Evolutionary conservation across 495 filamentous ascomycete genomes (phyloP), one percentile per base, ranked within the genome.

Genomic region (Talaromyces trachyspermus): DNA sequence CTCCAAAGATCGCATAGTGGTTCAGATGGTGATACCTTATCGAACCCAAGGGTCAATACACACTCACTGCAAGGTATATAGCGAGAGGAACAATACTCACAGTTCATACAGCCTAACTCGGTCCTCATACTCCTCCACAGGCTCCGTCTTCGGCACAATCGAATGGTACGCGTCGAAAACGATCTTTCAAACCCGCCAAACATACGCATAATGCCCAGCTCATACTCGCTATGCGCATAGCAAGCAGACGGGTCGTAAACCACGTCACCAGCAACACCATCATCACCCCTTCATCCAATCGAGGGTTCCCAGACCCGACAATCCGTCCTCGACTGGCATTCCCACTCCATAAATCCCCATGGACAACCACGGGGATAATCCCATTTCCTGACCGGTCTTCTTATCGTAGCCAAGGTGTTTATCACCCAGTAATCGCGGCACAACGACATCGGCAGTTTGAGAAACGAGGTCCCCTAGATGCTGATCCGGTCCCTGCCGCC

Each of bases 201-300:
- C 87, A 97, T 90, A 48, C 75, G 75, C 90, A 95, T 95, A 42
- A 95, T 95, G 1, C 91, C 90, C 40, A 91, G 59, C 59, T 95
- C 90, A 68, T 81, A 95, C 71, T 95, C 90, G 12, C 70, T 81
- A 61, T 95, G 88, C n/a, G 80, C 86, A 64, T 90, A 95, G 46
- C 80, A 82, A 30, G 78, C 72, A 12, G 80, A 80, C 17, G 89
- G 81, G 65, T 95, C 90, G 66, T 83, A 95, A 3, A 95, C 78
- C 9, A 95, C 81, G 52, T 90, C 89, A 48, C 89, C 85, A 0
- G 68, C 67, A 4, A 68, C 74, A 4, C 71, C 76, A n/a, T 70
- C 47, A 1, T 55, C 59, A 37, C 40, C 66, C 18, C 61, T 58
- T 17, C 52, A 41, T n/a, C 12, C 37, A 12, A 11, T 4, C 4